Evolutionary conservation across 1,139 yeast species (phyloP).

Genomic region (Blastobotrys aristatus): DNA sequence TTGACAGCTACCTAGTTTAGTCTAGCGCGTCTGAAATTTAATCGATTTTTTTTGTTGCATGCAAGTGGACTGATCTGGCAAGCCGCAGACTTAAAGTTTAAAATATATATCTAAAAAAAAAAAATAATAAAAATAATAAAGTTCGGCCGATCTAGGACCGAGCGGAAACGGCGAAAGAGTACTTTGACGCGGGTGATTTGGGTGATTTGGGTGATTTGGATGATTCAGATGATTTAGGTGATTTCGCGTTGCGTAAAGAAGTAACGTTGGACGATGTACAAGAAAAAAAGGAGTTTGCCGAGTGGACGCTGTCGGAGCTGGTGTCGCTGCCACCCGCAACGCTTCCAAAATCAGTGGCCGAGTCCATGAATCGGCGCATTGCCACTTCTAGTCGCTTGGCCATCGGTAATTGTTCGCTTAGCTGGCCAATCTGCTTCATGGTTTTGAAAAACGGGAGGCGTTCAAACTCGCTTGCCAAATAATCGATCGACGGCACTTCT

Average conservation of each 20-base stretch:
- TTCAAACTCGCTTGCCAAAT: constrained; percentile 9
- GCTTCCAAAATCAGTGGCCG: constrained; percentile 7
- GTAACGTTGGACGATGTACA: neutral
- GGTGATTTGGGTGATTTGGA: too few species aligned
- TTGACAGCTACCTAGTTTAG: too few species aligned
- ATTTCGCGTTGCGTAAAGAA: too few species aligned
- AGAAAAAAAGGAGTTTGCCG: neutral
- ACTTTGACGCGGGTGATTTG: too few species aligned
- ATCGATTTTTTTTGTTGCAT: too few species aligned
- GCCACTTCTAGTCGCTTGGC: constrained; percentile 11
- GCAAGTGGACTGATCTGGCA: neutral
- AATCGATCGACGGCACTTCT: constrained; percentile 1
- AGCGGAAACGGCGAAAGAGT: too few species aligned
- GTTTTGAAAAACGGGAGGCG: constrained; percentile 1
- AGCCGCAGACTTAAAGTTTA: neutral
- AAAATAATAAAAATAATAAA: too few species aligned
- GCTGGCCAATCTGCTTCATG: neutral
- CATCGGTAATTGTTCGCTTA: constrained; percentile 7
- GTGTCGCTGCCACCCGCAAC: neutral
- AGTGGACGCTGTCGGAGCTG: neutral
- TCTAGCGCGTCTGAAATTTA: too few species aligned
- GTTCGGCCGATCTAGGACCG: too few species aligned
- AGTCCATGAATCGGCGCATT: constrained; percentile 8
- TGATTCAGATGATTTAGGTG: too few species aligned
- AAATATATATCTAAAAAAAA: too few species aligned